Base-by-base conservation (phyloP, 2,329 filamentous ascomycete genomes). In the Ophidiomyces ophidiicola region DNA sequence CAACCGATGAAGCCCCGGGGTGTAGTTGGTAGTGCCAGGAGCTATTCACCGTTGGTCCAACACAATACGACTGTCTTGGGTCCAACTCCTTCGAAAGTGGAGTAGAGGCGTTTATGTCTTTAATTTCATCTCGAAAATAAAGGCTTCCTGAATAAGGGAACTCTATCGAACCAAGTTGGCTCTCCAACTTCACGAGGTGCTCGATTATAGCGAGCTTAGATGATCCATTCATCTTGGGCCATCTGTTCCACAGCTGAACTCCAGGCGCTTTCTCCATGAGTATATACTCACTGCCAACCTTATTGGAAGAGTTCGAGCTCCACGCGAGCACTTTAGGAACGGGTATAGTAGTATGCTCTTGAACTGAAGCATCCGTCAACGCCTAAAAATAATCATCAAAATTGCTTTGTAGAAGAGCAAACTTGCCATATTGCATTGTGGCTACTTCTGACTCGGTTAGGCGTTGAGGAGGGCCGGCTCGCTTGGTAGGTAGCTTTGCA, bases 241-340 rank as follows among this genome's bases (percentile, higher is more conserved):
- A 55, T 28, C 48, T 42, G 17, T 26, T 44, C 12, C 46, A 39
- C 28, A 52, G 46, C 35, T 43, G 48, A 36, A 46, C 41, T 26
- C 53, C 52, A 33, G 14, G 15, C 23, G 46, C 46, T 44, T 53
- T 51, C 15, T 42, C 40, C 44, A 46, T 41, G 15, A 51, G 35
- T 15, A 51, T 50, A 37, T 49, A 49, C 34, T 49, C 45, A 6
- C 33, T 18, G 3, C 41, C 45, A 8, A 49, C 46, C 8, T 34
- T 14, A 30, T 49, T 49, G 4, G 31, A 25, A 6, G 45, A 8
- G 30, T 42, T 17, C n/a, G n/a, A 40, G 34, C 33, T 33, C 45
- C 43, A 47, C 6, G 43, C 32, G 10, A 37, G 25, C 12, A 47
- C 46, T 18, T 32, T 23, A 1, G 46, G 46, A 12, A 46, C 43